Conservation (phyloP, 345 rosid genomes). For the Sonneratia caseolaris region DNA sequence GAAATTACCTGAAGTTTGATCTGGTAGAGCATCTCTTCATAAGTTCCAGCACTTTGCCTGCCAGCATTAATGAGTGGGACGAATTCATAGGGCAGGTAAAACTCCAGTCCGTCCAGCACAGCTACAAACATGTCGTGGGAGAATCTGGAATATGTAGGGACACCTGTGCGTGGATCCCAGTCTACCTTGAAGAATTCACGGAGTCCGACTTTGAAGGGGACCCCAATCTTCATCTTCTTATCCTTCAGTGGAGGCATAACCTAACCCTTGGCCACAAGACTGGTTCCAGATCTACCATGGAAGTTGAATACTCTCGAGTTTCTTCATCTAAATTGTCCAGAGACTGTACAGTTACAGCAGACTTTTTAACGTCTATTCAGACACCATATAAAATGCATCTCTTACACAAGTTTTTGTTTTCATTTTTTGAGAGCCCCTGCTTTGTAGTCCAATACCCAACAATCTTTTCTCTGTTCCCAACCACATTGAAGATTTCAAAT, state of each 20-base stretch:
- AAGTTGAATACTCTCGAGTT: neutral
- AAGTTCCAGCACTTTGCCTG: conserved; percentile 9
- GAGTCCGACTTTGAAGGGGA: conserved; percentile 12
- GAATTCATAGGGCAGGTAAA: conserved; percentile 6
- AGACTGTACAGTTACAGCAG: neutral
- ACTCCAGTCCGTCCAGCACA: conserved; percentile 7
- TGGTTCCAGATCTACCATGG: neutral
- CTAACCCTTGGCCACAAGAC: conserved; percentile 23
- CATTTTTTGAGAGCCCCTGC: neutral
- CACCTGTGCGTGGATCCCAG: neutral
- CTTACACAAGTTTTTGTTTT: too few relatives aligned
- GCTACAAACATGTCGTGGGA: conserved; percentile 13
- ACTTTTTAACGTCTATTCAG: neutral
- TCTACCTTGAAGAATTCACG: conserved; percentile 12
- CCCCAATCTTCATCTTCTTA: conserved; percentile 16
- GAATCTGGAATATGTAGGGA: conserved; percentile 10
- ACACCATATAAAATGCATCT: neutral
- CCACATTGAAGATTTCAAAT: conserved; percentile 13
- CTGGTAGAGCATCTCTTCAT: conserved; percentile 6
- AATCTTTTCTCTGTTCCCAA: neutral
- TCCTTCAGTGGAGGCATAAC: conserved; percentile 4
- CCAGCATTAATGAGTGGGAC: conserved; percentile 9
- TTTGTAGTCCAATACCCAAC: conserved; percentile 11
- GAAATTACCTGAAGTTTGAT: conserved; percentile 6
- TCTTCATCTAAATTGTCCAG: neutral